Percentiles rank a stretch among this genome's conserved stretches.
phyloP scores from a whole-genome alignment of 176 grass and related monocot genomes.

The Melocanna baccifera region DNA sequence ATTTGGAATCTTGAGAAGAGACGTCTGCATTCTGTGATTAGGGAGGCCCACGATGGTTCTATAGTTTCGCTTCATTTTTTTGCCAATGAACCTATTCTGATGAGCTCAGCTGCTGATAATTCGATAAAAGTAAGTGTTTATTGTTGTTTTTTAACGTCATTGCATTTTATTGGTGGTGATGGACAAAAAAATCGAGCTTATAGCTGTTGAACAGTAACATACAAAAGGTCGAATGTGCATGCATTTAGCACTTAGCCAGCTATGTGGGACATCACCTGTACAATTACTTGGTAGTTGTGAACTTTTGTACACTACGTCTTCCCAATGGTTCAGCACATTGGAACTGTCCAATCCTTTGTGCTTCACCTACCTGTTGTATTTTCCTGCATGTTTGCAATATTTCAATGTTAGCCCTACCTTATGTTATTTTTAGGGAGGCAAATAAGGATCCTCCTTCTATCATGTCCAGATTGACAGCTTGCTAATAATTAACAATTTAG shows the following conservation, averaged over 20 bases:
- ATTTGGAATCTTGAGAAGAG: slow-evolving; percentile 98
- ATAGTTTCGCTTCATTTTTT: slow-evolving; percentile 92
- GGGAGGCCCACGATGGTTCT: slow-evolving; percentile 87
- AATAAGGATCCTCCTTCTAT: background rate
- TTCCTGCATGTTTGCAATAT: background rate
- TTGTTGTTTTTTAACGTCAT: background rate
- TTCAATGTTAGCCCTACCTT: background rate
- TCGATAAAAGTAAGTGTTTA: slow-evolving; percentile 79
- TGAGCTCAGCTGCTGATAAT: slow-evolving; percentile 98
- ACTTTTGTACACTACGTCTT: background rate
- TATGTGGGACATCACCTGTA: background rate
- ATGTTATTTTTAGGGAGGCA: background rate
- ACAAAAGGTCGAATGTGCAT: slow-evolving; percentile 4
- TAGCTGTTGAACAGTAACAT: background rate
- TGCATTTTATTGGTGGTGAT: background rate
- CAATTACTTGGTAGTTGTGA: background rate
- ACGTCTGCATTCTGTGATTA: slow-evolving; percentile 83
- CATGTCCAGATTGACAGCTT: background rate
- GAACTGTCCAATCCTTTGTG: background rate
- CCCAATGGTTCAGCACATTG: background rate
- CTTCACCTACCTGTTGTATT: background rate
- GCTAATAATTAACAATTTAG: slow-evolving; percentile 5
- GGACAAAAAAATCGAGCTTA: background rate
- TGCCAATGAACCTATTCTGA: slow-evolving; percentile 87
- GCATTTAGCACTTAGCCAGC: background rate